Evolutionary conservation across 139 green algal genomes (phyloP).

Genomic region (Chlorokybus atmophyticus): DNA sequence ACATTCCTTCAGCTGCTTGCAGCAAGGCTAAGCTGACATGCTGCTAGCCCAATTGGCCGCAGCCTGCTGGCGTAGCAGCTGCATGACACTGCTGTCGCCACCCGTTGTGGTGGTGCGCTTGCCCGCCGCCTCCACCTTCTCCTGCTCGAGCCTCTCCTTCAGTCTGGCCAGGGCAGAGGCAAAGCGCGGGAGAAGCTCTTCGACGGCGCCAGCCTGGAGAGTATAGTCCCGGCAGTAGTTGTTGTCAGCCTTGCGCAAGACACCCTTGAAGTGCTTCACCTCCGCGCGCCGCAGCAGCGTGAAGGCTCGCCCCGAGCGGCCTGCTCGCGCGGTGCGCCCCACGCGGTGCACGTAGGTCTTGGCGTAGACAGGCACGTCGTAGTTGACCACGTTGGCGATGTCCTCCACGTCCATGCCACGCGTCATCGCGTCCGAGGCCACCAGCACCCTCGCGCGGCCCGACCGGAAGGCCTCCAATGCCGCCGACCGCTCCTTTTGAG

Average conservation of each 20-base stretch:
- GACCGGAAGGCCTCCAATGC: slow-evolving; percentile 24
- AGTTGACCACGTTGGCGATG: slow-evolving; percentile 31
- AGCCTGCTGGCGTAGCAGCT: too few relatives aligned
- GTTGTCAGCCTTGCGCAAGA: slow-evolving; percentile 62
- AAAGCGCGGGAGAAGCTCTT: slow-evolving; percentile 15
- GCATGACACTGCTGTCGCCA: neutral
- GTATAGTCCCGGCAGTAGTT: slow-evolving; percentile 51
- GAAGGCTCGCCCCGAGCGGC: slow-evolving; percentile 47
- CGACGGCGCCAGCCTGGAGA: slow-evolving; percentile 17
- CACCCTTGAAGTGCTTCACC: slow-evolving; percentile 58
- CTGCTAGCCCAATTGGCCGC: too few relatives aligned
- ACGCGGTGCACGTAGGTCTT: slow-evolving; percentile 59
- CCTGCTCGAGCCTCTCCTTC: slow-evolving; percentile 20
- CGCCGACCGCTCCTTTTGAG: slow-evolving; percentile 13
- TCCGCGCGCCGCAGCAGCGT: slow-evolving; percentile 67
- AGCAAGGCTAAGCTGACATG: too few relatives aligned
- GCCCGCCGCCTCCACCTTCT: slow-evolving; percentile 1
- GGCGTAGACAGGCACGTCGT: slow-evolving; percentile 55
- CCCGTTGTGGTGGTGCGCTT: neutral
- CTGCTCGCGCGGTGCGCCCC: slow-evolving; percentile 73
- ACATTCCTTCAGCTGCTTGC: too few relatives aligned
- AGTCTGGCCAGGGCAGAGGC: slow-evolving; percentile 11
- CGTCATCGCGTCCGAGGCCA: slow-evolving; percentile 33
- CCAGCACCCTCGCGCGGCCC: slow-evolving; percentile 20
- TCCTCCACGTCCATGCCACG: slow-evolving; percentile 31